Evolutionary conservation across 1,284 basidiomycete species (phyloP).

Genomic region (Coriolopsis trogii): DNA sequence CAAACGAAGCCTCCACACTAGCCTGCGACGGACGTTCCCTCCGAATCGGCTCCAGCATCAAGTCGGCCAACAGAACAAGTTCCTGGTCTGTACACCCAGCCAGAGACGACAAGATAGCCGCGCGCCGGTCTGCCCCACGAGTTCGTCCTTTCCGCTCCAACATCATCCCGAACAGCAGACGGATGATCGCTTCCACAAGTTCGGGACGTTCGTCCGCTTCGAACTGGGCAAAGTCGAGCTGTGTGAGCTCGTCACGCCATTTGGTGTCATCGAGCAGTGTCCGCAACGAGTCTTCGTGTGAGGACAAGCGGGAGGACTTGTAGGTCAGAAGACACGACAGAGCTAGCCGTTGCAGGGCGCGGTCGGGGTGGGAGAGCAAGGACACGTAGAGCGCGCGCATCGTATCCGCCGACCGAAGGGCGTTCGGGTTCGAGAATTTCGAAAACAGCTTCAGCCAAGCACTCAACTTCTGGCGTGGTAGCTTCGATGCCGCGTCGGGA

Average conservation of each 20-base stretch:
- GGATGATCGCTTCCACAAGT: slow-evolving; percentile 76
- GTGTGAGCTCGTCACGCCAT: slow-evolving; percentile 88
- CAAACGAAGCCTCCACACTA: slow-evolving; percentile 24
- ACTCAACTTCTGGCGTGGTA: slow-evolving; percentile 61
- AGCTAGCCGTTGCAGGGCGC: slow-evolving; percentile 75
- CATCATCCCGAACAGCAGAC: slow-evolving; percentile 90
- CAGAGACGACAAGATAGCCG: slow-evolving; percentile 79
- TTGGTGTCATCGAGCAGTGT: slow-evolving; percentile 83
- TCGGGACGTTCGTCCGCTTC: slow-evolving; percentile 66
- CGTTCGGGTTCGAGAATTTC: slow-evolving; percentile 91
- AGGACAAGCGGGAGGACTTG: slow-evolving; percentile 70
- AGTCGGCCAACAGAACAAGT: slow-evolving; percentile 77
- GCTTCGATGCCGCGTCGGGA: slow-evolving; percentile 42
- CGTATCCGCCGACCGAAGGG: slow-evolving; percentile 70
- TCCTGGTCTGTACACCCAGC: slow-evolving; percentile 76
- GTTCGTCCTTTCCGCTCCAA: slow-evolving; percentile 78
- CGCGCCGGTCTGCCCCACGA: slow-evolving; percentile 74
- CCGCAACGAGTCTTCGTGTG: slow-evolving; percentile 71
- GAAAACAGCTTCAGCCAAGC: slow-evolving; percentile 87
- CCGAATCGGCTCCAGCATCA: slow-evolving; percentile 88
- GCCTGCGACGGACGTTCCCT: slow-evolving; percentile 30
- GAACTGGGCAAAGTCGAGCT: slow-evolving; percentile 70
- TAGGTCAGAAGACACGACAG: slow-evolving; percentile 86
- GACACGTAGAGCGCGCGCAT: slow-evolving; percentile 73
- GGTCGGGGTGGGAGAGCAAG: slow-evolving; percentile 88